A percentile compares a stretch with the other conserved stretches of the same genome.
Conservation (phyloP, 2,329 filamentous ascomycete genomes). For the Thielaviopsis euricoi region DNA sequence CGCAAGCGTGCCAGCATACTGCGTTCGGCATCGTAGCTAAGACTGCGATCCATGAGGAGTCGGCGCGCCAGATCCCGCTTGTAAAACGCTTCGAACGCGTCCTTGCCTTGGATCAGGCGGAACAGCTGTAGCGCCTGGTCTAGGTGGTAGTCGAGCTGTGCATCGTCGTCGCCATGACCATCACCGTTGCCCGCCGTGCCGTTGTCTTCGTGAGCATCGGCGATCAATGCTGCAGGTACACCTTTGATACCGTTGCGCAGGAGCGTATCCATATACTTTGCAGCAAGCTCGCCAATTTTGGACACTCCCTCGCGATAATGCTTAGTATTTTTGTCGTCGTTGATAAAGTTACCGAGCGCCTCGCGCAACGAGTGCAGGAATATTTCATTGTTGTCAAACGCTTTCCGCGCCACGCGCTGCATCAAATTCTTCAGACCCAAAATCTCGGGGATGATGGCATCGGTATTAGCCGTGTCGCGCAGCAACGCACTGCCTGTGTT, state of each 20-base stretch:
- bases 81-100: constrained; percentile 97
- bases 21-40: constrained; percentile 85
- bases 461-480: constrained; percentile 58
- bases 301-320: constrained; percentile 71
- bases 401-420: constrained; percentile 58
- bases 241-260: constrained; percentile 77
- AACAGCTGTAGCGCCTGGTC: constrained; percentile 90
- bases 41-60: constrained; percentile 79
- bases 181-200: constrained; percentile 42
- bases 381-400: constrained; percentile 62
- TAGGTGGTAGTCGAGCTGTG: constrained; percentile 78
- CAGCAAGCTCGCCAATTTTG: constrained; percentile 97
- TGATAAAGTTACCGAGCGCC: constrained; percentile 81
- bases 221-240: constrained; percentile 51
- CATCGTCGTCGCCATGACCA: constrained; percentile 77
- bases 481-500: constrained; percentile 62
- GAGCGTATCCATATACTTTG: constrained; percentile 85
- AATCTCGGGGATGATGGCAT: constrained; percentile 74
- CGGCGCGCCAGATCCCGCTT: constrained; percentile 89
- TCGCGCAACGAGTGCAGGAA: constrained; percentile 68
- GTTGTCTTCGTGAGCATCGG: constrained; percentile 40
- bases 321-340: constrained; percentile 58
- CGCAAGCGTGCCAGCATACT: constrained; percentile 89
- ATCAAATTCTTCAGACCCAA: constrained; percentile 66
- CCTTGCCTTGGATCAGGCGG: constrained; percentile 92